Percentiles rank a stretch among this genome's conserved stretches.
Evolutionary conservation across 345 rosid species (phyloP).

Genomic region (Lumnitzera racemosa): DNA sequence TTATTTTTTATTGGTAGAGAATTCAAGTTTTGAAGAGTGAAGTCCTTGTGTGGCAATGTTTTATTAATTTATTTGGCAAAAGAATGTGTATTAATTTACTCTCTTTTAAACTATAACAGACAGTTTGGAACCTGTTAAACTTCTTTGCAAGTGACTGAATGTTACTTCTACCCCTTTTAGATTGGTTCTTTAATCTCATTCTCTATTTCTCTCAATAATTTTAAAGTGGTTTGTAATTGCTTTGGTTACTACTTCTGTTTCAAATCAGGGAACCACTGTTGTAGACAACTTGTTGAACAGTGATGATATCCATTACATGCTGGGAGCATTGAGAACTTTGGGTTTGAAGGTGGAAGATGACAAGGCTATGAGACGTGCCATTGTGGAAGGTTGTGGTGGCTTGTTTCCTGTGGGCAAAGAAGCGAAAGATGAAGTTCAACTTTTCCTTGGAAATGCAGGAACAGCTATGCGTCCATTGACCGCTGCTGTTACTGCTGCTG

Average conservation of each 20-base stretch:
- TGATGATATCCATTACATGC: constrained; percentile 89
- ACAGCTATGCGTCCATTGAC: constrained; percentile 97
- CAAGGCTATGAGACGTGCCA: constrained; percentile 40
- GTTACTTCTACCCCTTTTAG: too few species aligned
- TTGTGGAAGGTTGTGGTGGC: constrained; percentile 87
- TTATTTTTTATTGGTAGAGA: too few species aligned
- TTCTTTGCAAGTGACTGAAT: too few species aligned
- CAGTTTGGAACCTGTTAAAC: too few species aligned
- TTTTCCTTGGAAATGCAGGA: constrained; percentile 96
- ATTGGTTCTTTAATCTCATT: too few species aligned
- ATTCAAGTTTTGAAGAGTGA: too few species aligned
- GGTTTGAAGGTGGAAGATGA: constrained; percentile 62
- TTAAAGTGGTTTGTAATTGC: too few species aligned
- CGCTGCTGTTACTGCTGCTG: constrained; percentile 84
- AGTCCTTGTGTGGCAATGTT: too few species aligned
- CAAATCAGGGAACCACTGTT: constrained; percentile 68
- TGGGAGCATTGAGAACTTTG: constrained; percentile 67
- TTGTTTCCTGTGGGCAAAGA: constrained; percentile 56
- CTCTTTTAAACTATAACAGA: too few species aligned
- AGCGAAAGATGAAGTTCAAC: constrained; percentile 45
- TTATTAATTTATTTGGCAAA: too few species aligned
- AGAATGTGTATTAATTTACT: too few species aligned
- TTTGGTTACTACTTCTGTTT: not conserved
- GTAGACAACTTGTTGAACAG: constrained; percentile 87
- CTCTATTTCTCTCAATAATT: too few species aligned